Base-by-base conservation (phyloP, 2,329 filamentous ascomycete genomes). In the Alternaria brassicae region DNA sequence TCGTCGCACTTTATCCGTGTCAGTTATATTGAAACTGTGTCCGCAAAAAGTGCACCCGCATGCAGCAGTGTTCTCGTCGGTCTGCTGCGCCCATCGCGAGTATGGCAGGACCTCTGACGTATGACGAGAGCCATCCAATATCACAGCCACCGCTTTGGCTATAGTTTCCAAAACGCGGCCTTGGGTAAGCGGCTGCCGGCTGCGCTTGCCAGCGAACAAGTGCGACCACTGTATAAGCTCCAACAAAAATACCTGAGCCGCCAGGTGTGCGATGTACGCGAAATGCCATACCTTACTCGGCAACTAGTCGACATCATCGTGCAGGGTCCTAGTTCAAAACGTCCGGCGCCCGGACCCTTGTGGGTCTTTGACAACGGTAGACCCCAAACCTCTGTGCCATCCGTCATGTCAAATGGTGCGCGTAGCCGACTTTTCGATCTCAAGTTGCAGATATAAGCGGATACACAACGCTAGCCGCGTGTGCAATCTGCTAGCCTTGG, bases 51-150 rank as follows among this genome's bases (percentile, higher is more conserved):
- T 49, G 50, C 56, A 17, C 60, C 58, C 59, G 41, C 36, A 42
- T 53, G 48, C 30, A n/a, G 49, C 17, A n/a, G 49, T 21, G 12
- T 28, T 37, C 39, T 54, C 23, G n/a, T 32, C 25, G 41, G 23
- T 32, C 45, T 36, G 49, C 45, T 28, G 30, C 37, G 42, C 58
- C 34, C 40, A 34, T 39, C 52, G 52, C 58, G 44, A 56, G 48
- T 53, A 60, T 51, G 65, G 62, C 63, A 57, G 63, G 58, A n/a
- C 58, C 61, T 44, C 63, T 48, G 44, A 75, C 70, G 71, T 72
- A 70, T 41, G 49, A 53, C 55, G 36, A 53, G 51, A 39, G 37
- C 34, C 52, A 36, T 34, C 41, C 47, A 52, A 60, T 60, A 60
- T 40, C 41, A 34, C 57, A 57, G 40, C 53, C 45, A 52, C 53